These are phyloP conservation scores for Aspergillus ibericus DNA, from an alignment of 2,329 filamentous ascomycete genomes.

Conservation along the genomic window DNA sequence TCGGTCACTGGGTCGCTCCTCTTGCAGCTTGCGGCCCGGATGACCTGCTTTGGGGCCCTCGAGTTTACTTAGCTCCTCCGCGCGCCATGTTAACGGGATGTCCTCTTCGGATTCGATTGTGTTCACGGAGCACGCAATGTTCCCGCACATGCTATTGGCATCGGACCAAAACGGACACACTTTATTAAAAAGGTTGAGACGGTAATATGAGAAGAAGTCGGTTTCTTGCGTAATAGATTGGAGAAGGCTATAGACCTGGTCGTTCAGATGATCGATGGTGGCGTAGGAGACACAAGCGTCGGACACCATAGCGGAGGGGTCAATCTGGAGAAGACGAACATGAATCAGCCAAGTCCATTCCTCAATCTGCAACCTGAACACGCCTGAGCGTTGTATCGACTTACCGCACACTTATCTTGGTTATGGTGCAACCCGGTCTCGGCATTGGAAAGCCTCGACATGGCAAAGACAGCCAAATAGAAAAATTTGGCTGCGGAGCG, in stretches of 20 bases:
- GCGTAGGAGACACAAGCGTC: conserved; percentile 94
- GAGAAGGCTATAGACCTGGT: conserved; percentile 71
- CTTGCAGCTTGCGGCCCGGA: conserved; percentile 72
- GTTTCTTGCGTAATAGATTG: conserved; percentile 80
- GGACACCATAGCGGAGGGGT: conserved; percentile 82
- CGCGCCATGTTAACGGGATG: conserved; percentile 86
- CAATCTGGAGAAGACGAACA: conserved; percentile 61
- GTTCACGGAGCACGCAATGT: conserved; percentile 93
- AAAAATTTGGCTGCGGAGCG: conserved; percentile 56
- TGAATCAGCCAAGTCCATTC: conserved; percentile 8
- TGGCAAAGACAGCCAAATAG: conserved; percentile 62
- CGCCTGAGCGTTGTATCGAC: conserved; percentile 26
- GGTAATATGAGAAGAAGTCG: conserved; percentile 98
- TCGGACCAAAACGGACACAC: conserved; percentile 96
- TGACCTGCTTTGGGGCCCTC: conserved; percentile 90
- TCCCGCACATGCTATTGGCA: conserved; percentile 89
- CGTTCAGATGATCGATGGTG: conserved; percentile 82
- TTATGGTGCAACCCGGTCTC: conserved; percentile 33
- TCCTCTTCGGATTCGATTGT: conserved; percentile 95
- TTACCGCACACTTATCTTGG: conserved; percentile 58
- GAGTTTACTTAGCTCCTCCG: conserved; percentile 86
- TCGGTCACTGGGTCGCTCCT: conserved; percentile 64
- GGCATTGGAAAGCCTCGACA: conserved; percentile 54
- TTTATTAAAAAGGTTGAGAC: conserved; percentile 91
- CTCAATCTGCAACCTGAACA: neutral